A percentile compares a stretch with the other conserved stretches of the same genome.
Evolutionary conservation across 148 eudicot genomes (phyloP).

Genomic region (Vaccinium darrowii): DNA sequence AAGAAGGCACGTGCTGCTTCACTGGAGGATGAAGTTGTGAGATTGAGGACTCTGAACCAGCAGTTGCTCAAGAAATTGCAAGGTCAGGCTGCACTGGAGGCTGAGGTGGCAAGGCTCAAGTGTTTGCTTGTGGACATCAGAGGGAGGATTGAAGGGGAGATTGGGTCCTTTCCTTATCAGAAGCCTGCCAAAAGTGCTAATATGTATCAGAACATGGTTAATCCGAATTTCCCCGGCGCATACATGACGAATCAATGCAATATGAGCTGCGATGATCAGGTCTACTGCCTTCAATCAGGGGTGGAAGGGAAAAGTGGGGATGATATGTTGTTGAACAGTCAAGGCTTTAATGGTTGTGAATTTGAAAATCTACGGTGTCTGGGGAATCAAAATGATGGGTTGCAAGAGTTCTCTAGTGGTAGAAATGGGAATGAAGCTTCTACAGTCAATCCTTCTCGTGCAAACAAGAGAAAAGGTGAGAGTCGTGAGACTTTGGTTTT

Average conservation of each 20-base stretch:
- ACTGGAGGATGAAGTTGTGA: constrained; percentile 83
- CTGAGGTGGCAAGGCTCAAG: constrained; percentile 88
- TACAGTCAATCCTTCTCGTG: constrained; percentile 38
- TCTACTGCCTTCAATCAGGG: constrained; percentile 64
- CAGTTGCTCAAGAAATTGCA: constrained; percentile 76
- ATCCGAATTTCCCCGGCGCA: constrained; percentile 42
- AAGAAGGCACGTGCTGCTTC: constrained; percentile 91
- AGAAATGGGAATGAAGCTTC: constrained; percentile 42
- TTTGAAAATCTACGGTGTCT: constrained; percentile 67
- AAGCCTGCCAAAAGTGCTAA: constrained; percentile 53
- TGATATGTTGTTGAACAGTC: constrained; percentile 46
- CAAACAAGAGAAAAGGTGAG: constrained; percentile 70
- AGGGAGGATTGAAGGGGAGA: constrained; percentile 96
- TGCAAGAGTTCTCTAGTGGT: constrained; percentile 46
- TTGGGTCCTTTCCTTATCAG: constrained; percentile 90
- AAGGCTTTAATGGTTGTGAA: constrained; percentile 58
- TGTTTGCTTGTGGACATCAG: constrained; percentile 92
- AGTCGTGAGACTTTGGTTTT: constrained; percentile 25
- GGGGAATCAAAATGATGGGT: constrained; percentile 47
- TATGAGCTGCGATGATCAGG: constrained; percentile 67
- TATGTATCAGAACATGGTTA: constrained; percentile 44
- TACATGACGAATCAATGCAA: constrained; percentile 70
- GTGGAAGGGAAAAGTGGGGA: constrained; percentile 47
- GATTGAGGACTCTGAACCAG: constrained; percentile 78
- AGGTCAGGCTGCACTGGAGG: constrained; percentile 76